Evolutionary conservation across 352 stramenopile species (phyloP).

Genomic region (Phytophthora colocasiae): DNA sequence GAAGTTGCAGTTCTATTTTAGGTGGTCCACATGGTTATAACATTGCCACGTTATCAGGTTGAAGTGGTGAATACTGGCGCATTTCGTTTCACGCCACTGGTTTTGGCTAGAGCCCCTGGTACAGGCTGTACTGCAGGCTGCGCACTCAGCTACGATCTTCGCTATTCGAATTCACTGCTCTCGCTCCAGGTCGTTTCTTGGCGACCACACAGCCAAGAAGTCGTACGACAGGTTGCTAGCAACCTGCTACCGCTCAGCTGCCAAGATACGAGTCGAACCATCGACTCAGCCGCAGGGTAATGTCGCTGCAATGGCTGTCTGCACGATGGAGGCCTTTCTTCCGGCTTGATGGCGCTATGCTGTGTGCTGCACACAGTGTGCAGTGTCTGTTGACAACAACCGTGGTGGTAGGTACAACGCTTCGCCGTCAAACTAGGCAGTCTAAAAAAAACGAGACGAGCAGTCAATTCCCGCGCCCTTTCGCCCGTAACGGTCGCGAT

Average conservation of each 20-base stretch:
- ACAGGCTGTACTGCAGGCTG: too few relatives aligned
- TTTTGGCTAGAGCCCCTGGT: too few relatives aligned
- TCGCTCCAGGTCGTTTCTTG: background rate
- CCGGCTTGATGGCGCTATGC: background rate
- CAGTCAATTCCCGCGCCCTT: conserved; percentile 23
- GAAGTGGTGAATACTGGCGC: too few relatives aligned
- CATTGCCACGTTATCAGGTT: too few relatives aligned
- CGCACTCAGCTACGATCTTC: too few relatives aligned
- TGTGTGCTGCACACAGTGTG: conserved; percentile 1
- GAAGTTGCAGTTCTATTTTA: too few relatives aligned
- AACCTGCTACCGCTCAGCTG: background rate
- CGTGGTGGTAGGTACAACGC: conserved; percentile 13
- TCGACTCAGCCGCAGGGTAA: too few relatives aligned
- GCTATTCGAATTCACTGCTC: too few relatives aligned
- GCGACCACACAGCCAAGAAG: background rate
- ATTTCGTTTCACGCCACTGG: too few relatives aligned
- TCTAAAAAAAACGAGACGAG: conserved; percentile 31
- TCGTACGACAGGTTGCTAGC: background rate
- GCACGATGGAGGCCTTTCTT: conserved; percentile 7
- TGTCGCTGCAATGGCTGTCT: background rate
- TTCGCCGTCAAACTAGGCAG: conserved; percentile 25
- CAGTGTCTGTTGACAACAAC: conserved; percentile 1
- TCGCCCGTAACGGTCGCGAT: conserved; percentile 24
- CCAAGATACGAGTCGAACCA: background rate
- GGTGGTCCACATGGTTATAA: too few relatives aligned